Evolutionary conservation across 2,329 filamentous ascomycete genomes (phyloP).

Genomic region (Fusarium aywerte): DNA sequence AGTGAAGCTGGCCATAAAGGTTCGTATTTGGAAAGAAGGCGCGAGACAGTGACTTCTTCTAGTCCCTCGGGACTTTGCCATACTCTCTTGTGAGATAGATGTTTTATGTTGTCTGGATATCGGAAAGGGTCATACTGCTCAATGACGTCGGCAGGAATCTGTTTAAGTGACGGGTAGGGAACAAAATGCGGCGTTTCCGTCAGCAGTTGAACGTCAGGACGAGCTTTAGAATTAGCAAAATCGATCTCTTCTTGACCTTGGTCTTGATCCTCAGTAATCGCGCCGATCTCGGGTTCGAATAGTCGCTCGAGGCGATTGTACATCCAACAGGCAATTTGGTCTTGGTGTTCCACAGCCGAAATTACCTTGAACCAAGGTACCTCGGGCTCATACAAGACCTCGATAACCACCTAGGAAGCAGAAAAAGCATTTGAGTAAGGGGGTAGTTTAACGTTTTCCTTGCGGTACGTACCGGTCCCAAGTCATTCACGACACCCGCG

Average conservation of each 20-base stretch:
- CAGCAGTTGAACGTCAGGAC: constrained; percentile 38
- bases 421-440: not conserved
- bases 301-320: constrained; percentile 35
- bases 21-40: constrained; percentile 33
- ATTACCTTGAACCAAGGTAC: constrained; percentile 52
- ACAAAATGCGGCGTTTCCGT: constrained; percentile 33
- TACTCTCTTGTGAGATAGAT: constrained; percentile 30
- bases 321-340: constrained; percentile 33
- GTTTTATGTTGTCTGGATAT: constrained; percentile 40
- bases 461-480: constrained; percentile 26
- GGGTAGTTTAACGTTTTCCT: not conserved
- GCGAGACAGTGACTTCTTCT: constrained; percentile 12
- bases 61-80: constrained; percentile 44
- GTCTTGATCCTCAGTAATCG: constrained; percentile 7
- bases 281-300: constrained; percentile 31
- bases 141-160: not conserved
- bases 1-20: constrained; percentile 21
- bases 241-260: not conserved
- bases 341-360: constrained; percentile 3
- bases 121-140: constrained; percentile 32
- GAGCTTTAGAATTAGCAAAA: not conserved
- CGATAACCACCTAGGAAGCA: constrained; percentile 31
- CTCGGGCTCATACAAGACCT: constrained; percentile 53
- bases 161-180: constrained; percentile 39
- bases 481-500: constrained; percentile 3